Evolutionary conservation across 148 eudicot genomes (phyloP), one percentile per base, ranked within the genome.

Genomic region (Drosera capensis): DNA sequence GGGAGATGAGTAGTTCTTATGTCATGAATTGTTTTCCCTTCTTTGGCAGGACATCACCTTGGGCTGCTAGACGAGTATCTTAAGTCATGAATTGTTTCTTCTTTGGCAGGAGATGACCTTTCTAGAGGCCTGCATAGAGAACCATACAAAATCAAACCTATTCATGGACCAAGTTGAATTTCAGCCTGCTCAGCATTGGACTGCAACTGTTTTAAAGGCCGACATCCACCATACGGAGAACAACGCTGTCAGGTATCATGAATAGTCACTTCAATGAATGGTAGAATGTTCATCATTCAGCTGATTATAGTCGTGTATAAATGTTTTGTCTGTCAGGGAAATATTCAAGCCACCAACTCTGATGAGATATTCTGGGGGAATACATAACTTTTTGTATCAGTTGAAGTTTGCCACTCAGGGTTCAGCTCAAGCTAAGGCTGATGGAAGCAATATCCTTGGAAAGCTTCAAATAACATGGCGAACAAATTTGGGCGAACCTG

Each of bases 141-240:
- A 90, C 56, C 86, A 90, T 65, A 90, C 97, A 28, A 90, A 90
- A 64, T 57, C 92, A 37, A 75, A 79, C 65, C 93, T 90, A 39
- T 84, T 52, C 43, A 90, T 90, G 97, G 97, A 90, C 55, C 97
- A 90, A 84, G 97, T 90, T 45, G 97, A 90, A 58, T 90, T 90
- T 52, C 95, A 84, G 59, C 97, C 95, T 50, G 78, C 95, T 64
- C 93, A 67, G 49, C 58, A 80, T 56, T 90, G 95, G 95, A 76
- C 68, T 43, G 87, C 93, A 25, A 75, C 76, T 14, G 57, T 84
- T 13, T 68, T 84, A 23, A 69, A 66, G 63, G 78, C 93, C 44
- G 93, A 72, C 53, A 51, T 46, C 59, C 79, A 64, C 46, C 63
- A 57, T 60, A 48, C 67, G 30, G 71, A 70, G 56, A 53, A 68